Evolutionary conservation across 108 stramenopile genomes (phyloP), one percentile per base, ranked within the genome.

Genomic region (Cyclotella kingstonii): DNA sequence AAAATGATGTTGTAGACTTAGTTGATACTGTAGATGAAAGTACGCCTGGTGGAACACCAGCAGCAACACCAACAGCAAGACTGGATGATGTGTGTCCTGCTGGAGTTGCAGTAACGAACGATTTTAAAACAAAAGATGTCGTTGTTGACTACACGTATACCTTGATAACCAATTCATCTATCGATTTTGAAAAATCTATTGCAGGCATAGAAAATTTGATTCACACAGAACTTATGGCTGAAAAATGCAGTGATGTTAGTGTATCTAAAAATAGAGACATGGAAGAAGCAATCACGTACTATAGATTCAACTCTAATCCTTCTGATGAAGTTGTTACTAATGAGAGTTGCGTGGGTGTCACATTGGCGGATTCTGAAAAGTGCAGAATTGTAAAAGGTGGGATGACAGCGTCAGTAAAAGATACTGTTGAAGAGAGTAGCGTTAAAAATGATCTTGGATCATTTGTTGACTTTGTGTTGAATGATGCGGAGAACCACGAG

Each of bases 251-350:
- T 17, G 21, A 38, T 15, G 21, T 17, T 9, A 47, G 17, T 21
- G 17, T 7, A 8, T 21, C 27, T 22, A 38, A 38, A 19, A 10
- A 26, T 29, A 15, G 55, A 39, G 8, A 11, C 7, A 11, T 67
- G 35, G 45, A 56, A 54, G 46, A 39, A 6, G 19, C 47, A 9
- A 49, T 39, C 27, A 22, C n/a, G 15, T 67, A 54, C 27, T 30
- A 57, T 45, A 55, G 66, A 56, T 67, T 67, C 55, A 67, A 67
- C 35, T 67, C 66, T 5, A 54, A 67, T 48, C 66, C 66, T 47
- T n/a, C 53, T 36, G 66, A 67, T 67, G 44, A 54, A 67, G n/a
- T 31, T 5, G 22, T 14, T 4, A 18, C 54, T 12, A 36, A 39
- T 48, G 33, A 47, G 19, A 39, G 47, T 23, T 67, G 66, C 29